Conservation (phyloP, 306 rosid species). For the Cucumis sativus region DNA sequence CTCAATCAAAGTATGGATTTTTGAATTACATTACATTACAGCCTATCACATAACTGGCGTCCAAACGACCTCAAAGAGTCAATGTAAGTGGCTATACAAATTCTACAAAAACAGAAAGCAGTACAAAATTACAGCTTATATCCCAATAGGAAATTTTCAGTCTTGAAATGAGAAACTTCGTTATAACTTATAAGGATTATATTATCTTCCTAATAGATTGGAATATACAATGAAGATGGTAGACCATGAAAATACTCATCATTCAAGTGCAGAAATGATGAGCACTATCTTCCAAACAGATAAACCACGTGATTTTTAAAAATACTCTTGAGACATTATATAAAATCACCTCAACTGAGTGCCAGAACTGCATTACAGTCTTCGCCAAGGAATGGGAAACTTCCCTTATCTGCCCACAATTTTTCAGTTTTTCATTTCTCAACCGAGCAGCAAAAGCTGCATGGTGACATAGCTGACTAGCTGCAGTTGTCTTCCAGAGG, state of each 20-base stretch:
- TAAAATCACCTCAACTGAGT: constrained; percentile 57
- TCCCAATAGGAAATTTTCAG: constrained; percentile 25
- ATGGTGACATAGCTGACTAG: constrained; percentile 61
- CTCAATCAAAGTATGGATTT: too few relatives aligned
- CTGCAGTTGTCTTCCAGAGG: constrained; percentile 85
- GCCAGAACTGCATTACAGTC: constrained; percentile 92
- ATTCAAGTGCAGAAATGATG: too few relatives aligned
- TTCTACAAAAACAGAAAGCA: constrained; percentile 12
- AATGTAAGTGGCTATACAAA: background rate
- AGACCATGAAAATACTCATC: too few relatives aligned
- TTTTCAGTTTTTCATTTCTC: constrained; percentile 49
- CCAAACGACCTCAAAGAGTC: background rate
- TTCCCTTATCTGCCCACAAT: constrained; percentile 37
- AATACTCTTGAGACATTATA: constrained; percentile 14
- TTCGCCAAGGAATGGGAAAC: constrained; percentile 71
- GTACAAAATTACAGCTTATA: constrained; percentile 12
- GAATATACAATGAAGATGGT: too few relatives aligned
- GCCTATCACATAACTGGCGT: too few relatives aligned
- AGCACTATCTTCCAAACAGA: too few relatives aligned
- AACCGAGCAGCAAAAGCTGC: constrained; percentile 55
- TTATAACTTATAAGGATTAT: background rate
- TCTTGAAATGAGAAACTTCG: constrained; percentile 29
- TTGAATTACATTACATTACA: too few relatives aligned
- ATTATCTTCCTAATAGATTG: background rate
- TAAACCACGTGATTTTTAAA: background rate